Evolutionary conservation across 1,139 yeast genomes (phyloP).

Genomic region (Scheffersomyces parashehatae): DNA sequence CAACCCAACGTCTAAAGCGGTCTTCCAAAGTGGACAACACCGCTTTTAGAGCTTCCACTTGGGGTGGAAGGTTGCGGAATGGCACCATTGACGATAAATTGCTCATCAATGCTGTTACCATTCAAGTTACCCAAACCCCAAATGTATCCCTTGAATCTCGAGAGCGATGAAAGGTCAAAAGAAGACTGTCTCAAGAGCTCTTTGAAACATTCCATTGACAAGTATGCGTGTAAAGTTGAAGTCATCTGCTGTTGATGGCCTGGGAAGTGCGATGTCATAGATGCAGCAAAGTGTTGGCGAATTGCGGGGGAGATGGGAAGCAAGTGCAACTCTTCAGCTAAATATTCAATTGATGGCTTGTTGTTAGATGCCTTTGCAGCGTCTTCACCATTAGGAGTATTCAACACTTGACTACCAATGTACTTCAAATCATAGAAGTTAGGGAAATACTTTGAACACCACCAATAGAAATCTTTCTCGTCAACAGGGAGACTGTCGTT

Average conservation of each 20-base stretch:
- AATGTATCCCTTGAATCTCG: conserved; percentile 49
- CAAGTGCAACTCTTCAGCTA: conserved; percentile 60
- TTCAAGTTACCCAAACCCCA: conserved; percentile 50
- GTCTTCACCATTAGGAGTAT: conserved; percentile 15
- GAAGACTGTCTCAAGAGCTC: conserved; percentile 50
- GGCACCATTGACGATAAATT: conserved; percentile 17
- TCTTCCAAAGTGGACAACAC: conserved; percentile 37
- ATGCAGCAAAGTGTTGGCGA: conserved; percentile 50
- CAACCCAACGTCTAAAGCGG: conserved; percentile 17
- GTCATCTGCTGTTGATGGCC: conserved; percentile 46
- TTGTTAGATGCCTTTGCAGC: conserved; percentile 22
- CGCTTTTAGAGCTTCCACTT: conserved; percentile 20
- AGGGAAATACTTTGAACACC: conserved; percentile 76
- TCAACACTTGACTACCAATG: conserved; percentile 58
- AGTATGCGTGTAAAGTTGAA: conserved; percentile 51
- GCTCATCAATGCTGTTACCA: conserved; percentile 16
- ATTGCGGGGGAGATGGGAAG: conserved; percentile 50
- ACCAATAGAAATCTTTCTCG: conserved; percentile 75
- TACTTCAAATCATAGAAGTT: conserved; percentile 81
- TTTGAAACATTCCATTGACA: conserved; percentile 59
- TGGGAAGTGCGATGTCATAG: conserved; percentile 28
- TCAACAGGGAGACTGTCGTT: conserved; percentile 79
- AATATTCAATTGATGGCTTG: conserved; percentile 50
- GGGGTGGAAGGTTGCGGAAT: conserved; percentile 20
- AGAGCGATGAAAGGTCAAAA: conserved; percentile 32